Base-by-base conservation (phyloP, 805 yeast genomes). In the Metschnikowia vanudenii region DNA sequence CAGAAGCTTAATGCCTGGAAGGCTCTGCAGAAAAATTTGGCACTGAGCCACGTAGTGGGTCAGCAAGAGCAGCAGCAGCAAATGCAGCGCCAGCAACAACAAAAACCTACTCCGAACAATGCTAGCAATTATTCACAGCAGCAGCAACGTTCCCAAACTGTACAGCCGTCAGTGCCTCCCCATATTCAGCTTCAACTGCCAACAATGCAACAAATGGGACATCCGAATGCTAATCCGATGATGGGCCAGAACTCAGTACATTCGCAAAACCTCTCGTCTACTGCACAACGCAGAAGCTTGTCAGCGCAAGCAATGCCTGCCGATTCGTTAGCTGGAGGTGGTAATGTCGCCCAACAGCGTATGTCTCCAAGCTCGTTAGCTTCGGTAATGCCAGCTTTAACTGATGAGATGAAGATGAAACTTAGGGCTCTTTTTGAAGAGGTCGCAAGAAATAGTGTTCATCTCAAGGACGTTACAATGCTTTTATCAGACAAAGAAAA, bases 361-460 rank as follows among this genome's bases (percentile, higher is more conserved):
- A 18, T 26, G 39, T n/a, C 40, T 8, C 40, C 48, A 3, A 41
- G 38, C 8, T 38, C 53, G 13, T 18, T 39, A 37, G 37, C 41
- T 1, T 37, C 51, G 20, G 49, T 60, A 22, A 51, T 69, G 37
- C 75, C 75, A 5, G 67, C 66, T 10, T 57, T 71, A 43, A 69
- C 84, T 17, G 86, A 78, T 34, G 88, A 79, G 51, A 87, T 79
- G 72, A 80, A 80, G 72, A 65, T 73, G 51, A 78, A 73, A 47
- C 74, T 89, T 51, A 77, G 82, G 49, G 76, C 75, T 46, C 76
- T 90, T 36, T 75, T 82, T 47, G 84, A 80, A 29, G 95, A 86
- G 50, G 90, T 85, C 1, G 73, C 85, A 0, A 71, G 78, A 20
- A 80, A 82, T 40, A 85, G 88, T 10, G 77, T 87, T 32, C 78